Evolutionary conservation across 2,329 filamentous ascomycete species (phyloP).

Genomic region (Chalaropsis ovoidea): DNA sequence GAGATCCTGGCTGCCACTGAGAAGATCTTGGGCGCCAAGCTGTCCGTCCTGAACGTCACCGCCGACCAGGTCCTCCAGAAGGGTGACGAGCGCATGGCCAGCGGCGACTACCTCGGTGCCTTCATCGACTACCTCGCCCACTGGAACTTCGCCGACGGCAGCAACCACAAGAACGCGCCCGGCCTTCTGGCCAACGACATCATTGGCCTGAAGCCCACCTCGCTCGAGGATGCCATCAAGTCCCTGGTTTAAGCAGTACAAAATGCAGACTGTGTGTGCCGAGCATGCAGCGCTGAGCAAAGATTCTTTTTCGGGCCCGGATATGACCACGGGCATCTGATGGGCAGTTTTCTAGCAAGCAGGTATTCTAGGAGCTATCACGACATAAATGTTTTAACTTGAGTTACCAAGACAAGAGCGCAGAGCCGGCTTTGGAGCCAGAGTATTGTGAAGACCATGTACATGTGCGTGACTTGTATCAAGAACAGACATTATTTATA

Average conservation of each 20-base stretch:
- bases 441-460: too few relatives aligned
- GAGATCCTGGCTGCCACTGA: slow-evolving; percentile 40
- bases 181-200: slow-evolving; percentile 13
- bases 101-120: slow-evolving; percentile 27
- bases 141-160: slow-evolving; percentile 19
- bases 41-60: neutral
- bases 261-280: neutral
- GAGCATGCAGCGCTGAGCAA: neutral
- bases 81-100: slow-evolving; percentile 31
- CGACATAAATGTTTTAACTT: neutral
- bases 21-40: slow-evolving; percentile 35
- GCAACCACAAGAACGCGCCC: slow-evolving; percentile 2
- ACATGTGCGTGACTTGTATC: too few relatives aligned
- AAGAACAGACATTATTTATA: too few relatives aligned
- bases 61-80: slow-evolving; percentile 29
- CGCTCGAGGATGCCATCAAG: slow-evolving; percentile 16
- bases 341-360: slow-evolving; percentile 4
- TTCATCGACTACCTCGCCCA: slow-evolving; percentile 19
- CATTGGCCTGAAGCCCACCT: slow-evolving; percentile 17
- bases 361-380: slow-evolving; percentile 7
- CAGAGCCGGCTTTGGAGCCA: too few relatives aligned
- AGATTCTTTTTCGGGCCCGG: neutral
- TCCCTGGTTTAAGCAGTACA: slow-evolving; percentile 7
- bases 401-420: neutral
- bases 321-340: neutral